Evolutionary conservation across 106 monocot species (phyloP).

Genomic region (Iris macrosiphon): DNA sequence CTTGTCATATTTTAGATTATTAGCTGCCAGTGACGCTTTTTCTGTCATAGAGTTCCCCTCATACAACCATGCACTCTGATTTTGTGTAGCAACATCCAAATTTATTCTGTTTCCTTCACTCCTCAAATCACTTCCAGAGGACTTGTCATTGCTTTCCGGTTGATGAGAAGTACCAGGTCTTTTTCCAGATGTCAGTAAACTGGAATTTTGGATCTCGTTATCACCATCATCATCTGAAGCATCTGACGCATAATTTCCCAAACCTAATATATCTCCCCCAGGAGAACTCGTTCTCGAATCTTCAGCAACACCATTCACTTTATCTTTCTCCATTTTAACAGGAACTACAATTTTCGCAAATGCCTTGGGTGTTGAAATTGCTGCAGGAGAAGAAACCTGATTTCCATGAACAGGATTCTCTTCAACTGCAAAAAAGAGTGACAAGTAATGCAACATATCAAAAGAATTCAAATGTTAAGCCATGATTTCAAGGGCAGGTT

Average conservation of each 20-base stretch:
- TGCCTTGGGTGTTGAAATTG: slow-evolving; percentile 19
- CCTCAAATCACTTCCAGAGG: slow-evolving; percentile 10
- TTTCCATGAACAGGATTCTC: slow-evolving; percentile 17
- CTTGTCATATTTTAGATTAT: slow-evolving; percentile 10
- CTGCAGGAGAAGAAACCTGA: slow-evolving; percentile 17
- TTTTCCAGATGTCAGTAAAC: slow-evolving; percentile 4
- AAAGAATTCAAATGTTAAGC: too few species aligned
- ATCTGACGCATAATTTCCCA: slow-evolving; percentile 67
- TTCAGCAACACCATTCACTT: slow-evolving; percentile 12
- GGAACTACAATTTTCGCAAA: slow-evolving; percentile 32
- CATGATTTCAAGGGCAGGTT: too few species aligned
- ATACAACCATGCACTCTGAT: not conserved
- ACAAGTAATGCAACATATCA: slow-evolving; percentile 3
- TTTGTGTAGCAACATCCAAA: not conserved
- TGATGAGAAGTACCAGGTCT: slow-evolving; percentile 8
- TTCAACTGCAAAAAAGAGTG: slow-evolving; percentile 24
- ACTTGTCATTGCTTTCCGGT: slow-evolving; percentile 3
- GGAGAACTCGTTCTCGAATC: slow-evolving; percentile 20
- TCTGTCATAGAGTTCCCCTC: not conserved
- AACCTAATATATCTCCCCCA: slow-evolving; percentile 54
- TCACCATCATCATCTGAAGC: slow-evolving; percentile 41
- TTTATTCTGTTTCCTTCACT: not conserved
- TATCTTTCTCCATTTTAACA: slow-evolving; percentile 13
- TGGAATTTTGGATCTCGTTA: slow-evolving; percentile 15
- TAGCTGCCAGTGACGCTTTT: slow-evolving; percentile 7